These are phyloP conservation scores for Ascodesmis nigricans DNA, from an alignment of 495 filamentous ascomycete genomes.

Conservation along the genomic window DNA sequence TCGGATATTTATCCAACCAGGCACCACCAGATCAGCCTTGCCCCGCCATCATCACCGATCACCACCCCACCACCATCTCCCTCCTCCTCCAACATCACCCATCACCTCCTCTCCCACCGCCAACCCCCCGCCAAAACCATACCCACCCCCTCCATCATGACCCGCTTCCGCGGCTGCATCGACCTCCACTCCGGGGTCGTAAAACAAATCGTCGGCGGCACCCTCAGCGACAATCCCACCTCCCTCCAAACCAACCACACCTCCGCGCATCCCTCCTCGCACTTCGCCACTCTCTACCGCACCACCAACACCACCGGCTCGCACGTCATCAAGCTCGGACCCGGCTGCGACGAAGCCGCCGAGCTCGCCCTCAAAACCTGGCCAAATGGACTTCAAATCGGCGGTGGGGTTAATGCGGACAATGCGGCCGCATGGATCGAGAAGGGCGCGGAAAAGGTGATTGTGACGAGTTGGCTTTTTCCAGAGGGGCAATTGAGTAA, in stretches of 20 bases:
- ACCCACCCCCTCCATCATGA: slow-evolving; percentile 36
- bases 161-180: slow-evolving; percentile 85
- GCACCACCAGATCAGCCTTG: too few species aligned
- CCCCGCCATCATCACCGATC: too few species aligned
- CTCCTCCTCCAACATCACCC: not conserved
- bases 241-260: slow-evolving; percentile 74
- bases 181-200: slow-evolving; percentile 88
- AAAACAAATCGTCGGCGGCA: slow-evolving; percentile 95
- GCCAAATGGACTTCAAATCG: slow-evolving; percentile 61
- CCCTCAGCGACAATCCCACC: slow-evolving; percentile 37
- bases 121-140: not conserved
- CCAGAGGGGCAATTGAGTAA: slow-evolving; percentile 60
- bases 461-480: slow-evolving; percentile 51
- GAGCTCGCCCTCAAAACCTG: slow-evolving; percentile 51
- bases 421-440: slow-evolving; percentile 79
- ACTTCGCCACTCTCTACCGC: slow-evolving; percentile 64
- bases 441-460: slow-evolving; percentile 71
- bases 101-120: slow-evolving; percentile 6
- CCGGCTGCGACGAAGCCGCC: slow-evolving; percentile 62
- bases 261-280: slow-evolving; percentile 52
- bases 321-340: slow-evolving; percentile 90
- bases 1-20: too few species aligned
- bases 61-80: slow-evolving; percentile 3
- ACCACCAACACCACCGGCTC: slow-evolving; percentile 50
- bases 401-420: slow-evolving; percentile 66